A percentile compares a stretch with the other conserved stretches of the same genome.
phyloP scores from a whole-genome alignment of 1,284 basidiomycete species.

The Cryptococcus sp. region DNA sequence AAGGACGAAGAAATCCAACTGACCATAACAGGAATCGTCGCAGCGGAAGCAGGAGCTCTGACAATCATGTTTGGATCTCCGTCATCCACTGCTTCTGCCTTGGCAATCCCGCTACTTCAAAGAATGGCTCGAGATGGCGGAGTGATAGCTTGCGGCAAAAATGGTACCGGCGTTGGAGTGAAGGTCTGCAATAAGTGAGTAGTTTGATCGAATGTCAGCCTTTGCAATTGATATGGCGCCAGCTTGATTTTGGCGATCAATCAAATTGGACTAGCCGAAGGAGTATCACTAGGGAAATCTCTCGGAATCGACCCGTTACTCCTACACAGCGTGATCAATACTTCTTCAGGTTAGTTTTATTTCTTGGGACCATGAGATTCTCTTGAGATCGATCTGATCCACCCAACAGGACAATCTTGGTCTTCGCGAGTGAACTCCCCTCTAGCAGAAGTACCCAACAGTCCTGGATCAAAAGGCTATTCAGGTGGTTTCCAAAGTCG shows the following conservation, averaged over 20 bases:
- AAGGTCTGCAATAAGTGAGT: slow-evolving; percentile 46
- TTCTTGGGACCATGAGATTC: background rate
- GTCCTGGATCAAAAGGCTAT: slow-evolving; percentile 35
- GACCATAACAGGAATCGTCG: slow-evolving; percentile 23
- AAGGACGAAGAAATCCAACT: background rate
- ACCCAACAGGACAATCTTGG: slow-evolving; percentile 37
- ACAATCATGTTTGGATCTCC: slow-evolving; percentile 44
- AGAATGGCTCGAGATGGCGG: slow-evolving; percentile 37
- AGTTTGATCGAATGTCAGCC: background rate
- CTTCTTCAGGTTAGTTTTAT: slow-evolving; percentile 27
- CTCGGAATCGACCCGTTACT: slow-evolving; percentile 35
- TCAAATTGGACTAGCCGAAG: slow-evolving; percentile 44
- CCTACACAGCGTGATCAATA: slow-evolving; percentile 38
- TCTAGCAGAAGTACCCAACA: slow-evolving; percentile 24
- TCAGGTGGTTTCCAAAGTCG: slow-evolving; percentile 37
- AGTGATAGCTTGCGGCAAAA: slow-evolving; percentile 37
- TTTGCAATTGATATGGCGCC: background rate
- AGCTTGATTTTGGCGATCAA: slow-evolving; percentile 44
- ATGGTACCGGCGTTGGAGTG: slow-evolving; percentile 39
- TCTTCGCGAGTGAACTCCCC: slow-evolving; percentile 41
- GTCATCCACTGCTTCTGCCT: slow-evolving; percentile 16
- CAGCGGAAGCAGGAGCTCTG: slow-evolving; percentile 32
- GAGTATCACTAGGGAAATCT: slow-evolving; percentile 33
- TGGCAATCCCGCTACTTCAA: slow-evolving; percentile 34
- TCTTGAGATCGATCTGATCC: background rate